These are phyloP conservation scores for Nicotiana benthamiana DNA, from an alignment of 257 asterid species.

Conservation along the genomic window DNA sequence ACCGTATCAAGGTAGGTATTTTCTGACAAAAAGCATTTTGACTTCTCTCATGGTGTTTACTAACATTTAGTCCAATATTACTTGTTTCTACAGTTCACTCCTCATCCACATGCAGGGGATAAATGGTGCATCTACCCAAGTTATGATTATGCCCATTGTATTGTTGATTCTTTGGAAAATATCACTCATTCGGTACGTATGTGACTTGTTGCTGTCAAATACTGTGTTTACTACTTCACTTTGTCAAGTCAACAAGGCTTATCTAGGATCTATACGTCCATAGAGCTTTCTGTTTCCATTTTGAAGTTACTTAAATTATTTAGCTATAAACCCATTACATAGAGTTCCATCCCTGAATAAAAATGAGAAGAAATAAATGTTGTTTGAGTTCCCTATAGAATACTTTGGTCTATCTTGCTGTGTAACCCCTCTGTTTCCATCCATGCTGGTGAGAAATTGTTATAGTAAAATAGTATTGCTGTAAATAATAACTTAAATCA, in stretches of 20 bases:
- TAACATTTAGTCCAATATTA: constrained; percentile 7
- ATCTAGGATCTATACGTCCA: background rate
- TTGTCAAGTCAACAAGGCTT: background rate
- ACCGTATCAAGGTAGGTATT: constrained; percentile 75
- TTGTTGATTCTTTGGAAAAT: constrained; percentile 92
- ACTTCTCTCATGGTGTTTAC: background rate
- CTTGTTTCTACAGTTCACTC: constrained; percentile 63
- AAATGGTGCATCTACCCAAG: constrained; percentile 99
- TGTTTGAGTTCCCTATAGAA: background rate
- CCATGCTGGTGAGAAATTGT: background rate
- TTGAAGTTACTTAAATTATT: background rate
- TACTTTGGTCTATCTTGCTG: background rate
- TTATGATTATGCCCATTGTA: constrained; percentile 90
- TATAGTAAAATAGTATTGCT: background rate
- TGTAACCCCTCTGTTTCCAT: background rate
- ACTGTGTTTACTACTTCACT: background rate
- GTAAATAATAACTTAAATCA: background rate
- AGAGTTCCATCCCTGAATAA: background rate
- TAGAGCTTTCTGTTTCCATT: background rate
- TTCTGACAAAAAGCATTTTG: background rate
- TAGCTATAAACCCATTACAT: background rate
- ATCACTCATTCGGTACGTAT: constrained; percentile 76
- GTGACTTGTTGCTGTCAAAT: background rate
- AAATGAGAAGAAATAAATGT: background rate
- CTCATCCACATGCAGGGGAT: constrained; percentile 99